phyloP scores from a whole-genome alignment of 2,329 filamentous ascomycete genomes.

The Clarireedia sp. region DNA sequence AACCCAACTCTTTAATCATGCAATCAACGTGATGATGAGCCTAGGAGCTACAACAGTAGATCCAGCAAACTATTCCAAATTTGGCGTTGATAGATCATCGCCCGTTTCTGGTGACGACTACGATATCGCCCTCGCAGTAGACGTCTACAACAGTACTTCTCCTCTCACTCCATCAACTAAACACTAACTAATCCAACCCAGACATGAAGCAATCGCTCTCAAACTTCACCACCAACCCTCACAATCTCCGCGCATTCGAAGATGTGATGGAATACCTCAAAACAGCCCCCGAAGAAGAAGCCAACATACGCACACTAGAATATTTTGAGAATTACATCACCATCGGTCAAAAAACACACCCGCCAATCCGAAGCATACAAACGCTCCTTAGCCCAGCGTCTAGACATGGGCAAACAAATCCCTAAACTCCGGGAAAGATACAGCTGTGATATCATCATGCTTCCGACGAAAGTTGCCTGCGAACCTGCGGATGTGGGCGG shows the following conservation, averaged over 20 bases:
- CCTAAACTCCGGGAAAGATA: not conserved
- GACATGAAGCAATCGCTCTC: not conserved
- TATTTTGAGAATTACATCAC: not conserved
- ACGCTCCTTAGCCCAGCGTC: not conserved
- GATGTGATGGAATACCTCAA: not conserved
- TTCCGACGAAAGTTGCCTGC: not conserved
- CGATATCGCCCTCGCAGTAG: not conserved
- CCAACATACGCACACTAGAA: not conserved
- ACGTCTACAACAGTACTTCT: constrained; percentile 2
- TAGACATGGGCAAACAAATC: constrained; percentile 1
- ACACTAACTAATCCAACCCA: not conserved
- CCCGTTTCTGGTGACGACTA: not conserved
- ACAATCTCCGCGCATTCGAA: not conserved
- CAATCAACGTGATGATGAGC: not conserved
- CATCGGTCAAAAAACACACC: not conserved
- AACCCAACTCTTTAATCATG: not conserved
- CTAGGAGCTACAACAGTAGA: constrained; percentile 46
- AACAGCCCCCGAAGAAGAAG: not conserved
- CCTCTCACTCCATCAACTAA: not conserved
- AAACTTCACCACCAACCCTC: constrained; percentile 1
- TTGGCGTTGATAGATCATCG: constrained; percentile 36
- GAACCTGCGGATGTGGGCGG: not conserved
- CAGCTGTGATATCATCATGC: not conserved
- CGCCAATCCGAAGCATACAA: not conserved
- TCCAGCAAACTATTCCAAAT: constrained; percentile 51